Percentiles rank a stretch among this genome's conserved stretches.
Evolutionary conservation across 1,284 basidiomycete species (phyloP).

Genomic region (Trichosporon inkin): DNA sequence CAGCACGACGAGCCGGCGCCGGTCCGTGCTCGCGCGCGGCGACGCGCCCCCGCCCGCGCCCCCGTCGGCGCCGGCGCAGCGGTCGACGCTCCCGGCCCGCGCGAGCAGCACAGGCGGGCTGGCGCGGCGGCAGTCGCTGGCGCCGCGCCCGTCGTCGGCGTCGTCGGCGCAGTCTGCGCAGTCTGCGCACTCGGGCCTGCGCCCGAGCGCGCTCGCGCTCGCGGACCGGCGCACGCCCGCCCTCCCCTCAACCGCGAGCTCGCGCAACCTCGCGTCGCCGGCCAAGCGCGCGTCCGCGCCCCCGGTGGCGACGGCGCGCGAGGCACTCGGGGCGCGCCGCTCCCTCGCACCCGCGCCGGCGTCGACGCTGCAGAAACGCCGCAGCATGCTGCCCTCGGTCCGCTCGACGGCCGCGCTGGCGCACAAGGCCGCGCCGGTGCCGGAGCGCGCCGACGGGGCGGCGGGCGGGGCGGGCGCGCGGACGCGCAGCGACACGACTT

Average conservation of each 20-base stretch:
- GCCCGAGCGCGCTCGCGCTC: not conserved
- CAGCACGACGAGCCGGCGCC: not conserved
- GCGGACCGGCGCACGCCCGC: not conserved
- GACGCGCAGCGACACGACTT: conserved; percentile 3
- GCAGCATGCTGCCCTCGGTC: not conserved
- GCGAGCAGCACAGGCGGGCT: not conserved
- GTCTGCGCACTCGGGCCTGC: not conserved
- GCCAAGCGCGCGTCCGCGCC: not conserved
- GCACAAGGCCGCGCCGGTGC: not conserved
- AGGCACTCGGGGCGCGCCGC: not conserved
- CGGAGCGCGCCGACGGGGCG: no score
- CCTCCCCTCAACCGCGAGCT: no score
- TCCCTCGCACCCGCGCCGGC: not conserved
- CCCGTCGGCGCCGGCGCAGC: not conserved
- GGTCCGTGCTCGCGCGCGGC: not conserved
- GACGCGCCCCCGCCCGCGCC: not conserved
- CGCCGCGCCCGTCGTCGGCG: not conserved
- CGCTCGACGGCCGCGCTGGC: not conserved
- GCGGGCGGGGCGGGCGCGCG: not conserved
- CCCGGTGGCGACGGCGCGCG: not conserved
- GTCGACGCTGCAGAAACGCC: not conserved
- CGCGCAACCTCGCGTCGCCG: not conserved
- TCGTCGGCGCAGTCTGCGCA: not conserved
- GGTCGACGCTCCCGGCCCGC: not conserved
- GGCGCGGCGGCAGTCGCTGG: not conserved